Evolutionary conservation across 768 basidiomycete genomes (phyloP).

Genomic region (Hysterangium stoloniferum): DNA sequence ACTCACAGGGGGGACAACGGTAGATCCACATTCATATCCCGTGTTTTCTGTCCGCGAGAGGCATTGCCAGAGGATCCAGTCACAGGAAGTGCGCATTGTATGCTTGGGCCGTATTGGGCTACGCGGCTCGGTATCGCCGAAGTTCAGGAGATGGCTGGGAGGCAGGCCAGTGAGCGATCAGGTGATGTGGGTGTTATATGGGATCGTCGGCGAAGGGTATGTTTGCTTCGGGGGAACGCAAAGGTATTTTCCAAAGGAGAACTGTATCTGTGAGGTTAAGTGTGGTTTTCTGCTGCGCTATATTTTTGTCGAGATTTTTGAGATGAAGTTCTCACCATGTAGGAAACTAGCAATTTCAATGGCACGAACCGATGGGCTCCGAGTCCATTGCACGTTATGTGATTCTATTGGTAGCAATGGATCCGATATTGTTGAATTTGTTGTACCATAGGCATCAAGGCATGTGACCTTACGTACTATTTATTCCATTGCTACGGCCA

Average conservation of each 20-base stretch:
- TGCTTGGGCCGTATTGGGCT: constrained; percentile 44
- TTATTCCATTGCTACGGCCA: no score
- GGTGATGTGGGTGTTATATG: background rate
- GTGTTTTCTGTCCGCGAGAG: constrained; percentile 39
- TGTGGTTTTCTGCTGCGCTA: no score
- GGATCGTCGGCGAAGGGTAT: background rate
- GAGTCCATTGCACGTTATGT: no score
- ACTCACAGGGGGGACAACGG: constrained; percentile 21
- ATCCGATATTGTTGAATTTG: no score
- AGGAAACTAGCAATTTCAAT: no score
- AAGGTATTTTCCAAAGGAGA: background rate
- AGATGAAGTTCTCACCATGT: no score
- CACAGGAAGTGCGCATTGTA: constrained; percentile 46
- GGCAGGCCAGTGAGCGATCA: background rate
- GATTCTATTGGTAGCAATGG: no score
- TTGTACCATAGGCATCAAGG: no score
- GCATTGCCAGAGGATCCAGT: constrained; percentile 39
- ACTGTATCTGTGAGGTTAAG: no score
- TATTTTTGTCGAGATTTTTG: no score
- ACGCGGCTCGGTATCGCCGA: background rate
- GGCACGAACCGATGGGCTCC: no score
- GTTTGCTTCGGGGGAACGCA: background rate
- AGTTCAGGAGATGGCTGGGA: background rate
- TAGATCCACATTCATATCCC: constrained; percentile 32
- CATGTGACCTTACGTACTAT: no score